Evolutionary conservation across 306 rosid species (phyloP), one percentile per base, ranked within the genome.

Genomic region (Bauhinia variegata): DNA sequence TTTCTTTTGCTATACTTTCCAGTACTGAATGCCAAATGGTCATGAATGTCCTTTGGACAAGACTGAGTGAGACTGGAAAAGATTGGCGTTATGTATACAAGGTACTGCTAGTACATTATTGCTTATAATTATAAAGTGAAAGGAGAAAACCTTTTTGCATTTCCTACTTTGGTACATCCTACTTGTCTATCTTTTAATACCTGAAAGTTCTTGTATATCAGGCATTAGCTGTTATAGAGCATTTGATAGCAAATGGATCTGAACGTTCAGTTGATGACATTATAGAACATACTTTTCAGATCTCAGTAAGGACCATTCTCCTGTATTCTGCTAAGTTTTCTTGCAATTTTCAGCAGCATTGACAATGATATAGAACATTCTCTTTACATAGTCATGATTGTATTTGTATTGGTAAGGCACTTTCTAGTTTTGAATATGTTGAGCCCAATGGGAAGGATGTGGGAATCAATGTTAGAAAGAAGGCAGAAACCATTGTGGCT

Each of bases 191-290:
- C 39, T 18, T 56, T 82, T 68, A 53, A 67, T 72, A 46, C 68
- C 73, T 73, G 53, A 63, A 75, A 72, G 67, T 43, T 42, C 65
- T 83, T 57, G 54, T 73, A 16, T 71, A 44, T 73, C 86, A 95
- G 99, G 90, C 97, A 38, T 82, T 95, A 85, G 89, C 99, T 77
- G 97, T 95, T 60, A 85, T 90, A 75, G 99, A 95, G 83, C 90
- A 95, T 79, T 76, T 95, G 88, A 86, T 90, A 55, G 80, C 87
- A 23, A 77, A 95, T 86, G 99, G 97, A 75, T 90, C 99, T 52
- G 99, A 95, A 51, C 99, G 97, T 69, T 96, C 97, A 23, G 96
- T 95, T 63, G 99, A 95, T 75, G 99, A 95, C 83, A 86, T 95
- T 75, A 83, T 95, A 56, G 99, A 95, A 60, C 99, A 95, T 70